Evolutionary conservation across 2,329 filamentous ascomycete genomes (phyloP).

Genomic region (Colletotrichum magnum): DNA sequence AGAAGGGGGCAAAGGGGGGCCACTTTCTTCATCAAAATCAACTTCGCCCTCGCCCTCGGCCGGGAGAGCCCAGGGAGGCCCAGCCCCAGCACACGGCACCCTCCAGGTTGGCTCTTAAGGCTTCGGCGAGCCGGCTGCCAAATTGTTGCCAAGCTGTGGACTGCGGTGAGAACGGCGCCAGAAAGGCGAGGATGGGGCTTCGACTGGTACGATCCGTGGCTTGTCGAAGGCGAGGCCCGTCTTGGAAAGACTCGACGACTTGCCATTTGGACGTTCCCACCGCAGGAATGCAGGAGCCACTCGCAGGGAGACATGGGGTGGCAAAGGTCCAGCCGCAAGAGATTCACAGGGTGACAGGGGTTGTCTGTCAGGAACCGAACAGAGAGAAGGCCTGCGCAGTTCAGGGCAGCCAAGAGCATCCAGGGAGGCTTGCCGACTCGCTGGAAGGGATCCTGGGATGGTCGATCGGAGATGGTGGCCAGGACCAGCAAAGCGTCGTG

Average conservation of each 20-base stretch:
- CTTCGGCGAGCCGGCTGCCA: constrained; percentile 13
- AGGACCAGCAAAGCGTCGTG: constrained; percentile 33
- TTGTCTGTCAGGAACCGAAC: neutral
- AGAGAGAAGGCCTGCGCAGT: constrained; percentile 14
- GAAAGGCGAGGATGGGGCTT: constrained; percentile 8
- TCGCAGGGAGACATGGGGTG: neutral
- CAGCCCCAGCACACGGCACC: constrained; percentile 3
- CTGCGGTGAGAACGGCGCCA: constrained; percentile 6
- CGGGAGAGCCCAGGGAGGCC: constrained; percentile 14
- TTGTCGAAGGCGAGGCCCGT: constrained; percentile 16
- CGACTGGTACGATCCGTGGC: constrained; percentile 38
- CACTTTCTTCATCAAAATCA: neutral
- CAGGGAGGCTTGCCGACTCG: constrained; percentile 16
- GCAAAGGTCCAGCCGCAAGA: constrained; percentile 1
- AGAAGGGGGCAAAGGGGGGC: constrained; percentile 15
- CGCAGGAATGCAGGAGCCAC: neutral
- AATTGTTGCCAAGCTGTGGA: constrained; percentile 29
- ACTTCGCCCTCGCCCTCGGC: neutral
- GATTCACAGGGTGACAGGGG: no score
- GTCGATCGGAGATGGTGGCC: constrained; percentile 36
- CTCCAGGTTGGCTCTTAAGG: constrained; percentile 17
- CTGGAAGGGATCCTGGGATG: constrained; percentile 20
- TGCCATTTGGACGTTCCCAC: constrained; percentile 3
- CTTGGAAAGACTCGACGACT: neutral
- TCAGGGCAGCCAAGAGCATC: constrained; percentile 36